Percentiles rank a stretch among this genome's conserved stretches.
These are phyloP conservation scores for Cytospora mali DNA, from an alignment of 2,329 filamentous ascomycete species.

Conservation along the genomic window DNA sequence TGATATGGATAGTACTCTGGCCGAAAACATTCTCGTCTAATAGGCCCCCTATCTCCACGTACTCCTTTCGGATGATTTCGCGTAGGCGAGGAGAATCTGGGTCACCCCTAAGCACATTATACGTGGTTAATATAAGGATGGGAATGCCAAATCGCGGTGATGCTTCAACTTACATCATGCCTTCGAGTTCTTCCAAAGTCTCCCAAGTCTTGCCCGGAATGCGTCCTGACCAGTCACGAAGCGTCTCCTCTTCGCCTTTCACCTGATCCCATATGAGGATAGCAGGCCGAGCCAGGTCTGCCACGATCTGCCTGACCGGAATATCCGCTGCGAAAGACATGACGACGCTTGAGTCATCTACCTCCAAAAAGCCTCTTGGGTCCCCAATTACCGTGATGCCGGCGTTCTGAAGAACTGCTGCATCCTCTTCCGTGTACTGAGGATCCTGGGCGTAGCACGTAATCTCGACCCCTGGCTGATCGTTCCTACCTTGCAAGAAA, in stretches of 20 bases:
- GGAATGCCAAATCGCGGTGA: too few species aligned
- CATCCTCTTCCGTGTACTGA: not conserved
- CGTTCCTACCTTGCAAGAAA: not conserved
- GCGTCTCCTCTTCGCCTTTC: not conserved
- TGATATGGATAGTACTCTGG: not conserved
- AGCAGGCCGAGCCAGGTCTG: constrained; percentile 3
- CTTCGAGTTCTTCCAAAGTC: not conserved
- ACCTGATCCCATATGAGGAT: not conserved
- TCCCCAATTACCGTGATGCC: not conserved
- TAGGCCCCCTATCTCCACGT: not conserved
- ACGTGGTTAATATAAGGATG: not conserved
- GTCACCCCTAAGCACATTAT: not conserved
- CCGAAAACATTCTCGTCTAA: not conserved
- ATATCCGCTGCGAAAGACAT: not conserved
- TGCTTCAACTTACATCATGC: not conserved
- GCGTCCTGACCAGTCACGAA: not conserved
- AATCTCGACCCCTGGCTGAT: not conserved
- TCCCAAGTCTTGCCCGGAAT: not conserved
- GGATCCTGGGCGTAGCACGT: not conserved
- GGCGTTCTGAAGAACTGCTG: not conserved
- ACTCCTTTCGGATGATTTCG: not conserved
- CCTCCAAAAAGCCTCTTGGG: not conserved
- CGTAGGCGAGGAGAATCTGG: constrained; percentile 1
- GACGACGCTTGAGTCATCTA: not conserved
- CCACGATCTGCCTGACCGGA: constrained; percentile 11